A percentile compares a stretch with the other conserved stretches of the same genome.
Evolutionary conservation across 1,284 basidiomycete species (phyloP).

Genomic region (Cryptococcus sp.): DNA sequence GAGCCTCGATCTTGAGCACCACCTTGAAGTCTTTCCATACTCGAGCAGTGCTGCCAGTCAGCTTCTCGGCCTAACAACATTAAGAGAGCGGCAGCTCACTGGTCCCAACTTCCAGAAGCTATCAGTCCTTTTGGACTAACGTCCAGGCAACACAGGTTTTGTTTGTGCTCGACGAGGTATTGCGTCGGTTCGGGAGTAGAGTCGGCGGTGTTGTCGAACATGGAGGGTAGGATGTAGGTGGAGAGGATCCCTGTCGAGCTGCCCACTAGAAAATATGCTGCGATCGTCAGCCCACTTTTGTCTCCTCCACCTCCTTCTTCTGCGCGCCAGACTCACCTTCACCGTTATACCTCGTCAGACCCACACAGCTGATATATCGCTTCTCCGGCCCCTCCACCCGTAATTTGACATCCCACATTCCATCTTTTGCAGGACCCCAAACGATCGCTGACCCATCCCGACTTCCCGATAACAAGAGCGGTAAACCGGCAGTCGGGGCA

Average conservation of each 20-base stretch:
- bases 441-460: slow-evolving; percentile 82
- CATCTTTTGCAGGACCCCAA: slow-evolving; percentile 62
- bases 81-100: slow-evolving; percentile 53
- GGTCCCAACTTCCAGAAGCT: slow-evolving; percentile 97
- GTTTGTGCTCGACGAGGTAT: slow-evolving; percentile 78
- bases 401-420: slow-evolving; percentile 62
- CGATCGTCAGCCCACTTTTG: slow-evolving; percentile 6
- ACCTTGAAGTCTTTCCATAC: slow-evolving; percentile 82
- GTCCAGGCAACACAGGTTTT: slow-evolving; percentile 85
- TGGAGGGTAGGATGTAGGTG: slow-evolving; percentile 53
- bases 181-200: slow-evolving; percentile 66
- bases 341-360: slow-evolving; percentile 30
- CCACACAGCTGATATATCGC: slow-evolving; percentile 55
- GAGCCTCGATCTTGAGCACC: slow-evolving; percentile 71
- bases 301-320: no score
- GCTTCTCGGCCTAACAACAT: not conserved
- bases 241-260: slow-evolving; percentile 81
- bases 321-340: slow-evolving; percentile 27
- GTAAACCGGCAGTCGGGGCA: slow-evolving; percentile 21
- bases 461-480: slow-evolving; percentile 70
- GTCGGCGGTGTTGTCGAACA: slow-evolving; percentile 16
- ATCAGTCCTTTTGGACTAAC: slow-evolving; percentile 63
- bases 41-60: slow-evolving; percentile 67
- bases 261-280: slow-evolving; percentile 77
- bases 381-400: slow-evolving; percentile 74